phyloP scores from a whole-genome alignment of 257 asterid genomes.

The Capsicum rhomboideum region DNA sequence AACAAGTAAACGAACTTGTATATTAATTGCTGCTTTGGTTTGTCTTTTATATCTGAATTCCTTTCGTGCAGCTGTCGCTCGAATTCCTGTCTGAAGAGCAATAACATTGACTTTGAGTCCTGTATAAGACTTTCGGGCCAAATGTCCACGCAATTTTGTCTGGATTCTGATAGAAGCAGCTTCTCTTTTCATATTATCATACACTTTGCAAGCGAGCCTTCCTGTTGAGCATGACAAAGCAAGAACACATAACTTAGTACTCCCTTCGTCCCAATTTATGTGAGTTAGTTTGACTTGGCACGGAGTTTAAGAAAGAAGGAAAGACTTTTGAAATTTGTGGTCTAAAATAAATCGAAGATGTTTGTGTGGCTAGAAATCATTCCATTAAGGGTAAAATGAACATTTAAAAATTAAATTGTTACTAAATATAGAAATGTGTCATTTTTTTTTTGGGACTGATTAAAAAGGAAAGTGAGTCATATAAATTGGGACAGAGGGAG shows the following conservation, averaged over 20 bases:
- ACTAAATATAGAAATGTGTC: no score
- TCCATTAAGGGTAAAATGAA: no score
- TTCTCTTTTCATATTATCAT: slow-evolving; percentile 46
- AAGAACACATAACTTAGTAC: background rate
- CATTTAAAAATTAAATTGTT: no score
- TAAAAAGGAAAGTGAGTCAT: no score
- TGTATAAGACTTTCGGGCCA: slow-evolving; percentile 49
- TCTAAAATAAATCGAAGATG: no score
- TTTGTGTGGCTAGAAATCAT: no score
- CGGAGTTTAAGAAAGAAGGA: no score
- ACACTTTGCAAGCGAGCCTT: slow-evolving; percentile 65
- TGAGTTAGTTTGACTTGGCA: no score
- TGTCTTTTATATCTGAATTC: slow-evolving; percentile 59
- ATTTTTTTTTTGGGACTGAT: no score
- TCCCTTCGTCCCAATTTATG: no score
- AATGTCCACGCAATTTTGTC: slow-evolving; percentile 66
- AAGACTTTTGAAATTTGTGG: no score
- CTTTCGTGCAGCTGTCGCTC: slow-evolving; percentile 70
- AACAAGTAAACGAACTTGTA: slow-evolving; percentile 53
- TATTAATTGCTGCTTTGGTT: slow-evolving; percentile 56
- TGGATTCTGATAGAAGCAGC: slow-evolving; percentile 83
- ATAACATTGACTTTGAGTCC: slow-evolving; percentile 47
- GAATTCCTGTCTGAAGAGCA: slow-evolving; percentile 62
- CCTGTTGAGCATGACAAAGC: slow-evolving; percentile 34
- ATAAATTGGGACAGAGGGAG: no score